Base-by-base conservation (phyloP, 2,329 filamentous ascomycete genomes). In the Phyllosticta citrichinensis region DNA sequence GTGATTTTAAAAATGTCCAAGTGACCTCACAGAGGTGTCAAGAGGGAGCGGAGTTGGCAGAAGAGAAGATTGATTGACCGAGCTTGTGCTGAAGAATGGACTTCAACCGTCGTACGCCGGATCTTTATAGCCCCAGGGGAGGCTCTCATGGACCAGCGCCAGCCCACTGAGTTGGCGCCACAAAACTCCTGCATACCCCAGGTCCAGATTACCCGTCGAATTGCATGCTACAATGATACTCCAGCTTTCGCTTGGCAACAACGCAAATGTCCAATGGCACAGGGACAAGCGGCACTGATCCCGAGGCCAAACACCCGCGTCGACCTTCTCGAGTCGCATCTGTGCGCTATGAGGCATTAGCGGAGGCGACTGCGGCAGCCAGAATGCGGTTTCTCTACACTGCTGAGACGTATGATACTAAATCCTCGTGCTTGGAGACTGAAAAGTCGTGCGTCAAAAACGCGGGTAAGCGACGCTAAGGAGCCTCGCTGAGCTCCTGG, bases 1-100 rank as follows among this genome's bases (percentile, higher is more conserved):
- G 40, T 25, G 30, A 58, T 54, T 54, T 58, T 54, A 24, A 54
- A 54, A n/a, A 57, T 19, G 22, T 20, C 17, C 25, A 51, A 20
- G n/a, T 51, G 24, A n/a, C 40, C 40, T 47, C 40, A 47, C 40
- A 47, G 40, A 47, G 40, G 40, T 14, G 40, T 47, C 40, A 47
- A 47, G 40, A 47, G 40, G n/a, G 40, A 47, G 40, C 40, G 14
- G 51, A 52, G 24, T 24, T 57, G 47, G 17, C 25, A n/a, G 19
- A 53, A 53, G 19, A 40, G 51, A 58, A 19, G 47, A 58, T 58
- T 58, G 53, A 22, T 20, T 53, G 51, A 54, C 53, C 57, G 50
- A 53, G 57, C 57, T 47, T 30, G 30, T 53, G 51, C 22, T 50
- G 51, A n/a, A 54, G 51, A 40, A 25, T 19, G 11, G 17, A 17